Base-by-base conservation (phyloP, 2,329 filamentous ascomycete species). In the Helicocarpus griseus region DNA sequence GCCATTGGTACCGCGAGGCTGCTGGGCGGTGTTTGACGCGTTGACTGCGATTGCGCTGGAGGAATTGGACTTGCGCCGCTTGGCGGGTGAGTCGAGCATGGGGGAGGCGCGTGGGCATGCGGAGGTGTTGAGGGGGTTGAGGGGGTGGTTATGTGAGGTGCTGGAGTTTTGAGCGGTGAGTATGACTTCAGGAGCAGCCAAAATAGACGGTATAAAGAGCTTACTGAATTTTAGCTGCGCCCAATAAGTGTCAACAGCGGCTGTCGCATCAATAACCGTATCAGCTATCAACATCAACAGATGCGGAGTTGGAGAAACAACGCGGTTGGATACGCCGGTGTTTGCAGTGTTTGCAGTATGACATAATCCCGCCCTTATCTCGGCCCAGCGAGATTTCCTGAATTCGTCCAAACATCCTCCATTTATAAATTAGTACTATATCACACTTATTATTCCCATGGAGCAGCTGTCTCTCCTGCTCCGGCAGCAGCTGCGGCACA, bases 61-160 rank as follows among this genome's bases (percentile, higher is more conserved):
- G 17, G 80, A 77, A 54, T 81, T 83, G 21, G 75, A 81, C 63
- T 81, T 82, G 61, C 81, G 78, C 62, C 81, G 74, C 66, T 87
- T 86, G 4, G 79, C 72, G 44, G 81, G 78, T 24, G 81, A 80
- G 51, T 75, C 71, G 56, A 81, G 78, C 75, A 79, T 78, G 46
- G 48, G 17, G 28, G 38, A 38, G 45, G 48, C 43, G 50, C 49
- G 51, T 57, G 2, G 22, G 38, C 52, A 44, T 50, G 33, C 33
- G 65, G 39, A 22, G 14, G 9, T n/a, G 19, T 21, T 35, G 28
- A 8, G 29, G 13, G 24, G 22, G 40, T n/a, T 11, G 65, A 58
- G 2, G 13, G 48, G 63, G 28, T 54, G 64, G 55, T 4, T 66
- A 67, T 2, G 69, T 29, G 13, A 21, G 19, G 13, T 19, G 4